Evolutionary conservation across 331 rosid genomes (phyloP).

Genomic region (Stylosanthes scabra): DNA sequence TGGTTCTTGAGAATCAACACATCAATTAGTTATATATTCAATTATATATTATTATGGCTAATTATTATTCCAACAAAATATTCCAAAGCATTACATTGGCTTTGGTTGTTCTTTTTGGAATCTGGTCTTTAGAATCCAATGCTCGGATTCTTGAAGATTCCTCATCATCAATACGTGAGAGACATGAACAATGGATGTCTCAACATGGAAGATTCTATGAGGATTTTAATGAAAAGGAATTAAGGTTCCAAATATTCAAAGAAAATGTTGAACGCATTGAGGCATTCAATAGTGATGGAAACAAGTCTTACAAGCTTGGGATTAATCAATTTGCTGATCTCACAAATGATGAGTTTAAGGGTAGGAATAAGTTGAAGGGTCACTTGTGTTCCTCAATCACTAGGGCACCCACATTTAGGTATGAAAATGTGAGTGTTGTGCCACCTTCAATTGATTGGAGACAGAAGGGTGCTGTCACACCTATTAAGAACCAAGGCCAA

Average conservation of each 20-base stretch:
- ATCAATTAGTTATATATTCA: neutral
- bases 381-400: slow-evolving; percentile 30
- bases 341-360: slow-evolving; percentile 44
- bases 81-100: slow-evolving; percentile 27
- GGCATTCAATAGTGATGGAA: slow-evolving; percentile 38
- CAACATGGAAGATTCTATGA: slow-evolving; percentile 37
- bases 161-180: slow-evolving; percentile 18
- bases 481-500: slow-evolving; percentile 55
- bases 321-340: slow-evolving; percentile 45
- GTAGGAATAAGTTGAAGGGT: slow-evolving; percentile 42
- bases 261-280: slow-evolving; percentile 37
- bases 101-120: slow-evolving; percentile 41
- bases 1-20: slow-evolving; percentile 17
- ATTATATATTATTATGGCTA: slow-evolving; percentile 20
- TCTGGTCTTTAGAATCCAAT: slow-evolving; percentile 39
- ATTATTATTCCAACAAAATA: slow-evolving; percentile 2
- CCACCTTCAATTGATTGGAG: slow-evolving; percentile 44
- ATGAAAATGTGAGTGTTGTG: slow-evolving; percentile 30
- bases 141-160: slow-evolving; percentile 46
- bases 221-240: slow-evolving; percentile 34
- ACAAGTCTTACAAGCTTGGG: slow-evolving; percentile 42
- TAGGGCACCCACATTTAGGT: slow-evolving; percentile 37
- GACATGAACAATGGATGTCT: slow-evolving; percentile 42
- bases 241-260: slow-evolving; percentile 32
- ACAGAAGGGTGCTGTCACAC: slow-evolving; percentile 47